Conservation (phyloP, 257 asterid species). For the Nicotiana obtusifolia region DNA sequence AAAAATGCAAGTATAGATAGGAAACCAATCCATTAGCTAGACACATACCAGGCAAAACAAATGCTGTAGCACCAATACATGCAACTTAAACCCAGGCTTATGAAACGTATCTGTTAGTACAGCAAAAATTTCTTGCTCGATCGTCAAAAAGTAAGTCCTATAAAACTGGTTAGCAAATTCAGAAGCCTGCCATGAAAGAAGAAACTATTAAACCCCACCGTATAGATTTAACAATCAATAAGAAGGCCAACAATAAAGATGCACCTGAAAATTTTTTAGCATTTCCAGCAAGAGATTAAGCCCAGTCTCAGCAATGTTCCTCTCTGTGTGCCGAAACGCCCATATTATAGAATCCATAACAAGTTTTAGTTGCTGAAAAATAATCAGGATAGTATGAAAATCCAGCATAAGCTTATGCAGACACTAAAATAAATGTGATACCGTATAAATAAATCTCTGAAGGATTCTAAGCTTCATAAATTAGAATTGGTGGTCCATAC, state of each 20-base stretch:
- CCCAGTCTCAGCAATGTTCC: constrained; percentile 98
- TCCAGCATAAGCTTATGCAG: constrained; percentile 4
- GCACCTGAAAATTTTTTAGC: constrained; percentile 93
- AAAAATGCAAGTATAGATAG: constrained; percentile 11
- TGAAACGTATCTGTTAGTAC: constrained; percentile 93
- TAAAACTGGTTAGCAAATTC: constrained; percentile 88
- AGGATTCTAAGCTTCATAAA: neutral
- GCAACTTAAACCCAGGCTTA: constrained; percentile 96
- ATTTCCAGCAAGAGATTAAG: constrained; percentile 83
- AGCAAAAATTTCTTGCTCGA: constrained; percentile 94
- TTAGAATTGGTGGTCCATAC: neutral
- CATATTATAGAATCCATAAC: constrained; percentile 97
- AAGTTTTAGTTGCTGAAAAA: constrained; percentile 82
- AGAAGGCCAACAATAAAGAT: neutral
- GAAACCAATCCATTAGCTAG: constrained; percentile 9
- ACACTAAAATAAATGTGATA: neutral
- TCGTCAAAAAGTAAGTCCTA: constrained; percentile 67
- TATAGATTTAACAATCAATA: neutral
- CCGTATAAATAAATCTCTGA: neutral
- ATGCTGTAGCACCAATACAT: constrained; percentile 79
- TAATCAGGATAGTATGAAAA: constrained; percentile 13
- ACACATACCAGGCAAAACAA: constrained; percentile 71
- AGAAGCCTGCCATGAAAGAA: constrained; percentile 47
- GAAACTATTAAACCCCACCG: constrained; percentile 9
- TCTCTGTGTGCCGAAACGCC: constrained; percentile 99